These are phyloP conservation scores for Fusarium xylarioides DNA, from an alignment of 2,329 filamentous ascomycete species.

Conservation along the genomic window DNA sequence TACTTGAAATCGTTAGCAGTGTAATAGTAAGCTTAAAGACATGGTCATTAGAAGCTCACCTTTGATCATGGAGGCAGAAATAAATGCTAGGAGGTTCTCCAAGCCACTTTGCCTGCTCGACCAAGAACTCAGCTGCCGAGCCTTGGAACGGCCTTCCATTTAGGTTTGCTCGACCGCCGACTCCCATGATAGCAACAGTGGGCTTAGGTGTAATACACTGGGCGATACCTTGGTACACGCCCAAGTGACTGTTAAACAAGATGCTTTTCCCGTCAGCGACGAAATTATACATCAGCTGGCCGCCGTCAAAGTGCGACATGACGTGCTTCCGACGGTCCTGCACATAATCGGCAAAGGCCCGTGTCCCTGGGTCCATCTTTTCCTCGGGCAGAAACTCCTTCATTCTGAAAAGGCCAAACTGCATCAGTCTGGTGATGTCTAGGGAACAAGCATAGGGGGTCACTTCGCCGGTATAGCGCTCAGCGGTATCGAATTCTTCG, in stretches of 20 bases:
- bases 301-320: background rate
- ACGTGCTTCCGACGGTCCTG: background rate
- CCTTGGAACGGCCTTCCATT: background rate
- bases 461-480: background rate
- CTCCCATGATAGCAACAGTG: background rate
- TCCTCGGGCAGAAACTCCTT: background rate
- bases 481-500: background rate
- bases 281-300: background rate
- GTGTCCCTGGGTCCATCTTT: background rate
- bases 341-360: background rate
- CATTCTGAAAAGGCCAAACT: background rate
- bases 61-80: background rate
- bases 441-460: background rate
- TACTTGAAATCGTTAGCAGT: background rate
- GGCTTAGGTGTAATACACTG: background rate
- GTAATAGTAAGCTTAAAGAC: rapidly evolving
- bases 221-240: background rate
- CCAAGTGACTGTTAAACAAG: background rate
- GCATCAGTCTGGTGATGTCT: background rate
- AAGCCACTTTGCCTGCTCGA: background rate
- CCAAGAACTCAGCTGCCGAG: background rate
- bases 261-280: background rate
- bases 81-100: background rate
- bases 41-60: background rate
- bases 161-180: background rate